Base-by-base conservation (phyloP, 805 yeast genomes). In the Teunomyces tritomae region DNA sequence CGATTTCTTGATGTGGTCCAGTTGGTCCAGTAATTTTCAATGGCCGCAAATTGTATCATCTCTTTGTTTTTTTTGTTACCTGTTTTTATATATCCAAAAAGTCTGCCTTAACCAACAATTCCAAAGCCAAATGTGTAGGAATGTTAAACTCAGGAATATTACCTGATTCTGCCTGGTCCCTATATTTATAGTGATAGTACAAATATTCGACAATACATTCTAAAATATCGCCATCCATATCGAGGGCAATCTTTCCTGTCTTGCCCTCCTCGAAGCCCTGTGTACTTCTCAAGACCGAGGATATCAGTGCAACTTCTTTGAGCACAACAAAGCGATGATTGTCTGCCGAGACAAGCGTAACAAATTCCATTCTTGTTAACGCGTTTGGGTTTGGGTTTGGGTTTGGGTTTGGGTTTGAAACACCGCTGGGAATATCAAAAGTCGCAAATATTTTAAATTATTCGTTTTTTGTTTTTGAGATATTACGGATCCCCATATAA, bases 41-140 rank as follows among this genome's bases (percentile, higher is more conserved):
- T 4, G 6, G 6, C 24, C 24, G 24, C 24, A 20, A 20, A 20
- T 20, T 20, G 6, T 20, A 20, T 37, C 7, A 9, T 32, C 20
- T 33, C 30, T 32, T 9, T 32, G 5, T 7, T n/a, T 32, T 9
- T 32, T 11, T 7, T n/a, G 2, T 8, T 11, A 26, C 35, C 13
- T 39, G 49, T 28, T 13, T 13, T 44, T 50, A 80, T 36, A 83
- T 84, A 56, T 88, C 92, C 57, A 89, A 68, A 62, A 81, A 92
- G 62, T 94, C 99, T 1, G 98, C 96, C 24, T 96, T 96, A 32
- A 94, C 92, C 39, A 94, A 67, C 55, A 92, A 70, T 62, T 94
- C 98, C 51, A 92, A 71, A 0, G 98, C 96, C 81, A 92, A 79
- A 55, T 89, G 97, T 0, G 97, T 91, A 1, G 98, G 97, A 2